Percentiles rank a stretch among this genome's conserved stretches.
These are phyloP conservation scores for Quercus robur DNA, from an alignment of 306 rosid species.

Conservation along the genomic window DNA sequence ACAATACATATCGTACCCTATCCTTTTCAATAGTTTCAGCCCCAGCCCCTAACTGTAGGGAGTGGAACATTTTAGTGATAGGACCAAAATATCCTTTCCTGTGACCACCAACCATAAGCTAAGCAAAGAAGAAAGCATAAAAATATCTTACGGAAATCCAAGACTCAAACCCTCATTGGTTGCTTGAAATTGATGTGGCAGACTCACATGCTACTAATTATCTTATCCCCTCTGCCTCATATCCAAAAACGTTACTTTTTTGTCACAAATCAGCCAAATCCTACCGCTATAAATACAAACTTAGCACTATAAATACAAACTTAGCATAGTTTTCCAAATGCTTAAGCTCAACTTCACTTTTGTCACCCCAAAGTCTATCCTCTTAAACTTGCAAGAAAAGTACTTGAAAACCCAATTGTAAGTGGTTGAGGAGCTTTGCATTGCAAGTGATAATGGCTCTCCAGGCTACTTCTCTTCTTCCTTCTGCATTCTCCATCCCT, in stretches of 20 bases:
- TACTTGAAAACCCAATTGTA: slow-evolving; percentile 1
- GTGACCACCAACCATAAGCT: background rate
- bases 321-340: background rate
- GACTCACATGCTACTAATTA: slow-evolving; percentile 41
- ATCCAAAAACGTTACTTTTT: background rate
- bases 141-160: slow-evolving; percentile 42
- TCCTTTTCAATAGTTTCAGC: slow-evolving; percentile 17
- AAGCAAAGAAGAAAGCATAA: background rate
- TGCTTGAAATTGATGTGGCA: slow-evolving; percentile 34
- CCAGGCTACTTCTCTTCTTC: slow-evolving; percentile 53
- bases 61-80: slow-evolving; percentile 18
- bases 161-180: slow-evolving; percentile 39
- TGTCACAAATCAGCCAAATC: slow-evolving; percentile 1
- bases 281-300: slow-evolving; percentile 12
- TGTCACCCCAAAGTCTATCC: background rate
- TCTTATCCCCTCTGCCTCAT: slow-evolving; percentile 42
- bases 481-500: slow-evolving; percentile 46
- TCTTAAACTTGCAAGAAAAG: background rate
- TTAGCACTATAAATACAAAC: slow-evolving; percentile 5
- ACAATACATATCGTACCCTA: background rate
- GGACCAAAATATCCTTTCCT: slow-evolving; percentile 27
- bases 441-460: slow-evolving; percentile 39
- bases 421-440: background rate
- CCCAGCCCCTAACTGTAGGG: slow-evolving; percentile 27
- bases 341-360: slow-evolving; percentile 1